A percentile compares a stretch with the other conserved stretches of the same genome.
Evolutionary conservation across 441 rosid genomes (phyloP).

Genomic region (Aquilaria agallochum): DNA sequence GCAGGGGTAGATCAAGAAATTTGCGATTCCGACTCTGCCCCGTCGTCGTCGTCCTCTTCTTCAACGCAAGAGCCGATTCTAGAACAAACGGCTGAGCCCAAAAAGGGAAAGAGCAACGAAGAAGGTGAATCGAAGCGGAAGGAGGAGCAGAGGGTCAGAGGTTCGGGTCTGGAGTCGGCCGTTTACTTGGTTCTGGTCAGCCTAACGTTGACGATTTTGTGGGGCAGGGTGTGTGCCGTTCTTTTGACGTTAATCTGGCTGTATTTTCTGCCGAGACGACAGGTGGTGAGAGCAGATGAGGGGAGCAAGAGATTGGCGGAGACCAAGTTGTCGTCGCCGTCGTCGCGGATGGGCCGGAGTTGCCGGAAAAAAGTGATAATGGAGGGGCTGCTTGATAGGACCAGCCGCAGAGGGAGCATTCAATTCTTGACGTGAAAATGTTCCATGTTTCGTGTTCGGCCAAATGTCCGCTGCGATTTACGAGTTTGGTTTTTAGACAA

Average conservation of each 20-base stretch:
- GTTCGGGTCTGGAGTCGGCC: slow-evolving; percentile 8
- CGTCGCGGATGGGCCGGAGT: slow-evolving; percentile 4
- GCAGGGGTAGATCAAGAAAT: background rate
- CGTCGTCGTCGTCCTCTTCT: slow-evolving; percentile 4
- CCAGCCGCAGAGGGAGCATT: slow-evolving; percentile 20
- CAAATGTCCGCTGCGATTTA: slow-evolving; percentile 1
- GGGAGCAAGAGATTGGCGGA: slow-evolving; percentile 8
- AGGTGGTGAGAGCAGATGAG: background rate
- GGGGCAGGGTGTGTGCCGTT: slow-evolving; percentile 44
- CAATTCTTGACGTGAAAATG: slow-evolving; percentile 27
- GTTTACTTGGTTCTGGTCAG: slow-evolving; percentile 20
- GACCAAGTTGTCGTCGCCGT: background rate
- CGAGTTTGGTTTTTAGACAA: slow-evolving; percentile 7
- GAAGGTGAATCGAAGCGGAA: background rate
- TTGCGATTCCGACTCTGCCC: slow-evolving; percentile 1
- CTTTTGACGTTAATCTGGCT: slow-evolving; percentile 33
- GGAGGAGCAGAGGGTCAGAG: background rate
- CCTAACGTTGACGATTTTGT: slow-evolving; percentile 26
- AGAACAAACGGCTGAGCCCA: slow-evolving; percentile 1
- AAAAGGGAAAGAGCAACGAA: background rate
- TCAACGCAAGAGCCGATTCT: slow-evolving; percentile 4
- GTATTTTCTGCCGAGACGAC: slow-evolving; percentile 19
- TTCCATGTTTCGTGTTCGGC: slow-evolving; percentile 13
- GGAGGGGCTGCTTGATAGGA: slow-evolving; percentile 31
- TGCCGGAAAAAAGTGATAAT: slow-evolving; percentile 27